These are phyloP conservation scores for Venturia oleaginea DNA, from an alignment of 2,329 filamentous ascomycete species.

Conservation along the genomic window DNA sequence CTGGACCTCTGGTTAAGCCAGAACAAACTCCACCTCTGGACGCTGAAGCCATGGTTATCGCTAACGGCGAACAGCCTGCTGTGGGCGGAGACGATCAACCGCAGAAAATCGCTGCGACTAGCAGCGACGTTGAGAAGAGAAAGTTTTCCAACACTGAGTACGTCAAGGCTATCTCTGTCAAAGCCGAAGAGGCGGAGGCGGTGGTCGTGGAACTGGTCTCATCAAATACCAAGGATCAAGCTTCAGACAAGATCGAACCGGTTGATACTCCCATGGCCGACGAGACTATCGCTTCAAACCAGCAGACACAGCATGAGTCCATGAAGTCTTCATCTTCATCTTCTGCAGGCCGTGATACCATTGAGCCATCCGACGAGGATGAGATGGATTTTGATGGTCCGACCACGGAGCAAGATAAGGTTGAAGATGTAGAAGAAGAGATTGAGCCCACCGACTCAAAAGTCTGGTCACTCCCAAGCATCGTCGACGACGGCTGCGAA, in stretches of 20 bases:
- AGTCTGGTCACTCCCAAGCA: not conserved
- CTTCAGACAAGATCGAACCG: not conserved
- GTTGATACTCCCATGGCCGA: not conserved
- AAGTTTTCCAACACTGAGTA: too few relatives aligned
- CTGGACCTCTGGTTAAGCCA: not conserved
- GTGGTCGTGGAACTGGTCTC: too few relatives aligned
- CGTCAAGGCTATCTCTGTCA: too few relatives aligned
- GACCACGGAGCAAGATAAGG: not conserved
- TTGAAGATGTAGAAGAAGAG: not conserved
- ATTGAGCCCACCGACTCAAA: not conserved
- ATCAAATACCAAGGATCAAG: too few relatives aligned
- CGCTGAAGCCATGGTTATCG: not conserved
- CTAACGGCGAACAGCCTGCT: not conserved
- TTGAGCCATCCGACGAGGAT: not conserved
- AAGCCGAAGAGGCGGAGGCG: too few relatives aligned
- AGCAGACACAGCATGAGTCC: not conserved
- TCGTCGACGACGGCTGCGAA: constrained; percentile 1
- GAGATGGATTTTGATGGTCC: not conserved
- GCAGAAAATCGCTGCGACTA: not conserved
- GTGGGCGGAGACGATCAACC: not conserved
- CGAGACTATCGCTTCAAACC: not conserved
- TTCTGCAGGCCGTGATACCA: too few relatives aligned
- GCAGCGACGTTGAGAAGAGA: not conserved
- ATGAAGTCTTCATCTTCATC: not conserved
- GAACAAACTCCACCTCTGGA: not conserved